A percentile compares a stretch with the other conserved stretches of the same genome.
Evolutionary conservation across 2,329 filamentous ascomycete genomes (phyloP).

Genomic region (Apiospora kogelbergensis): DNA sequence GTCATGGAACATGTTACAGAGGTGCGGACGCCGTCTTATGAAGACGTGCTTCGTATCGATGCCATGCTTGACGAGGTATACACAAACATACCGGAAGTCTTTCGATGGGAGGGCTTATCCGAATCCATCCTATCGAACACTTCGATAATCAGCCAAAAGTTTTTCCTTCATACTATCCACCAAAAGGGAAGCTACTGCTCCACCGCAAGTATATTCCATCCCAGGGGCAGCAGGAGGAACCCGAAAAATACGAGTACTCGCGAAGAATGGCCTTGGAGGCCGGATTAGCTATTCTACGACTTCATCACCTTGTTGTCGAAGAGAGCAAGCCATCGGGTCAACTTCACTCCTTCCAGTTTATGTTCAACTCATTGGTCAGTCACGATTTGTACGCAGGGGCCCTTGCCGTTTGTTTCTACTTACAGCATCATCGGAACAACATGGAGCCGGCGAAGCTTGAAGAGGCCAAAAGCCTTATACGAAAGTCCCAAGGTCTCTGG

Average conservation of each 20-base stretch:
- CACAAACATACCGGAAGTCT: background rate
- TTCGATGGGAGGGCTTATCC: background rate
- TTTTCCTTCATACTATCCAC: conserved; percentile 25
- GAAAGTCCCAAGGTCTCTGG: conserved; percentile 14
- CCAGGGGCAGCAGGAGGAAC: conserved; percentile 13
- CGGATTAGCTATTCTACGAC: conserved; percentile 21
- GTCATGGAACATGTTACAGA: conserved; percentile 21
- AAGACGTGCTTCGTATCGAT: background rate
- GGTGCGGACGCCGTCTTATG: conserved; percentile 19
- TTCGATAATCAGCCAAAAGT: background rate
- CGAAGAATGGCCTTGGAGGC: conserved; percentile 23
- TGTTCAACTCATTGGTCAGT: conserved; percentile 5
- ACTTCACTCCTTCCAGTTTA: conserved; percentile 8
- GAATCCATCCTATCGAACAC: background rate
- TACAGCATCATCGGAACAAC: conserved; percentile 9
- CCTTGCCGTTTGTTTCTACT: conserved; percentile 12
- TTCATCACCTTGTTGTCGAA: conserved; percentile 26
- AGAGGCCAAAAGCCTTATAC: conserved; percentile 8
- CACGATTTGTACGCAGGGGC: conserved; percentile 14
- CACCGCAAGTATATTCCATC: conserved; percentile 28
- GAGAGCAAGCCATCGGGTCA: conserved; percentile 16
- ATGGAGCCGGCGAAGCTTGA: conserved; percentile 8
- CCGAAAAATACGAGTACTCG: conserved; percentile 25
- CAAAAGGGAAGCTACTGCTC: conserved; percentile 31
- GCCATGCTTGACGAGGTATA: background rate